Conservation (phyloP, 768 basidiomycete genomes). For the Lyophyllum decastes region DNA sequence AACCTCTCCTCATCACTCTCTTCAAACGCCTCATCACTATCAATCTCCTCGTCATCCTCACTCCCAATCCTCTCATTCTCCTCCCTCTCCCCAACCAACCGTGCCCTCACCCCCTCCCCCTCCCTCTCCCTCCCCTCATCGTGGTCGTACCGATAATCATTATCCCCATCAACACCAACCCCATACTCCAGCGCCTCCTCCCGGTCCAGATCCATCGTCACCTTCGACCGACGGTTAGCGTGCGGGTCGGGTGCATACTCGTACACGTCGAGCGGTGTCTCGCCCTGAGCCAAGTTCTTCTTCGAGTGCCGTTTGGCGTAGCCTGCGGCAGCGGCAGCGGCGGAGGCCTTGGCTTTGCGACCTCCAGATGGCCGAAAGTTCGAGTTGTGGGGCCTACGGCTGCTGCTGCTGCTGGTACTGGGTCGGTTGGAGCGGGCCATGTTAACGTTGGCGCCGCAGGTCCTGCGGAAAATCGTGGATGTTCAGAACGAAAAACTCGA, state of each 20-base stretch:
- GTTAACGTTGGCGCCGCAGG: too few species aligned
- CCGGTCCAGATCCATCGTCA: constrained; percentile 55
- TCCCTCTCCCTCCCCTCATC: too few species aligned
- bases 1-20: constrained; percentile 81
- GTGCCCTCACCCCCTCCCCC: constrained; percentile 37
- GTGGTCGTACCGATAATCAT: constrained; percentile 32
- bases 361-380: too few species aligned
- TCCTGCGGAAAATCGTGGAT: too few species aligned
- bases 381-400: constrained; percentile 4
- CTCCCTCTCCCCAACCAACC: constrained; percentile 52
- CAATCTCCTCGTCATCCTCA: constrained; percentile 83
- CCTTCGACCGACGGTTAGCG: constrained; percentile 52
- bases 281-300: constrained; percentile 40
- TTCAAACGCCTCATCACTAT: constrained; percentile 83
- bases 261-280: constrained; percentile 55
- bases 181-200: constrained; percentile 50
- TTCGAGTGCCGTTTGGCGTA: constrained; percentile 52
- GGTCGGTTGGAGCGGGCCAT: too few species aligned
- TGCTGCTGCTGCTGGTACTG: too few species aligned
- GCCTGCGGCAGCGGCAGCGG: constrained; percentile 50
- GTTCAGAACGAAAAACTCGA: too few species aligned
- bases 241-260: constrained; percentile 57
- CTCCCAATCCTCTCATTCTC: constrained; percentile 59
- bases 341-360: too few species aligned
- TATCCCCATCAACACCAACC: constrained; percentile 42